phyloP scores from a whole-genome alignment of 345 rosid species.

The Zanthoxylum bungeanum region DNA sequence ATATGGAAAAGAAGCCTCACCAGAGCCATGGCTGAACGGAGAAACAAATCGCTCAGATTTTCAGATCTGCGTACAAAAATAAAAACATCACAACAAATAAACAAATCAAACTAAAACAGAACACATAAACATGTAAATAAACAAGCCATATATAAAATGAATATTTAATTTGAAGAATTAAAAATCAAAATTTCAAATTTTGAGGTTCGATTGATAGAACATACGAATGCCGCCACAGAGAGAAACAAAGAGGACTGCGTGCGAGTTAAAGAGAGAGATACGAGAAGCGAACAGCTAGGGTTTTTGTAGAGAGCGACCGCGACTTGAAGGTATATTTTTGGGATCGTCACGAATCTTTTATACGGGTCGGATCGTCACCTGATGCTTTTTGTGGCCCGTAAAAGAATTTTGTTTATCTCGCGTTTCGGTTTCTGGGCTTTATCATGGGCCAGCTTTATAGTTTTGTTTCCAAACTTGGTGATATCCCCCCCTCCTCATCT shows the following conservation, averaged over 20 bases:
- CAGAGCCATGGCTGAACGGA: slow-evolving; percentile 63
- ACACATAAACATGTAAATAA: background rate
- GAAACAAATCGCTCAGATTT: slow-evolving; percentile 32
- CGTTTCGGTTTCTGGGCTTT: too few relatives aligned
- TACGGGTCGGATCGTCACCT: background rate
- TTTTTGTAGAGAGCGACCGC: background rate
- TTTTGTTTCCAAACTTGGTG: too few relatives aligned
- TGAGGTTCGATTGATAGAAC: background rate
- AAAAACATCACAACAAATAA: background rate
- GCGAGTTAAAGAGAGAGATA: too few relatives aligned
- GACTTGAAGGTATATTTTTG: too few relatives aligned
- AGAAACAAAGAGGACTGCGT: too few relatives aligned
- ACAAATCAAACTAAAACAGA: background rate
- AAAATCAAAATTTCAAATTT: background rate
- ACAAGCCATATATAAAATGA: background rate
- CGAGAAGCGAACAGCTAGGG: too few relatives aligned
- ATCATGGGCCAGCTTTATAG: too few relatives aligned
- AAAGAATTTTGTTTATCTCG: too few relatives aligned
- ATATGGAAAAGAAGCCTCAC: slow-evolving; percentile 35
- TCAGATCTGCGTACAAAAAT: slow-evolving; percentile 46
- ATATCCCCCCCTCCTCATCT: too few relatives aligned
- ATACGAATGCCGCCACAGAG: background rate
- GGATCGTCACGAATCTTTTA: background rate
- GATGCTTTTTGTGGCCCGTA: too few relatives aligned
- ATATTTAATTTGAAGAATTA: background rate